Conservation (phyloP, 2,329 filamentous ascomycete species). For the Penicillium sumatraense region DNA sequence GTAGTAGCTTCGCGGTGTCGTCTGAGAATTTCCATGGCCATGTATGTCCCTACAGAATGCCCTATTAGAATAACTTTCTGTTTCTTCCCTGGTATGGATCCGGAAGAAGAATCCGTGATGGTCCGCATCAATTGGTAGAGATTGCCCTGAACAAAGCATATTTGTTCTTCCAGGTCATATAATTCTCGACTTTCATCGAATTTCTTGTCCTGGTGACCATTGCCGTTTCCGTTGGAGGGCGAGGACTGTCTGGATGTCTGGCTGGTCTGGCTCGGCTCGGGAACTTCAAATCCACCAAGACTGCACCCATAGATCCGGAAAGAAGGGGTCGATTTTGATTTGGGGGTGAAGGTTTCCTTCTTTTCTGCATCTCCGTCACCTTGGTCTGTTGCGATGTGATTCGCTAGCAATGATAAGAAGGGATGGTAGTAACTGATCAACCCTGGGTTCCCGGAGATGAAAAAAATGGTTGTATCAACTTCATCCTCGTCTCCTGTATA, state of each 20-base stretch:
- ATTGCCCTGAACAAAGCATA: constrained; percentile 51
- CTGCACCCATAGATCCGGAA: constrained; percentile 41
- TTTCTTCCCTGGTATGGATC: too few species aligned
- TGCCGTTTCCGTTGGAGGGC: neutral
- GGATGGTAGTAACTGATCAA: constrained; percentile 55
- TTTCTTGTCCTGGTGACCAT: neutral
- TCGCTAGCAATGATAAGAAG: constrained; percentile 46
- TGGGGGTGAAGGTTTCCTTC: neutral
- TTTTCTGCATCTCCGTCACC: neutral
- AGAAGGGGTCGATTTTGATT: neutral
- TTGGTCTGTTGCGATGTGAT: constrained; percentile 19
- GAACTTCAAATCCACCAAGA: constrained; percentile 41
- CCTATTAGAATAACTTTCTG: constrained; percentile 67
- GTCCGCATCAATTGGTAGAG: constrained; percentile 44
- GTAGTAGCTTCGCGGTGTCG: constrained; percentile 50
- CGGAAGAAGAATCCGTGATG: neutral
- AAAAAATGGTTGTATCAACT: constrained; percentile 41
- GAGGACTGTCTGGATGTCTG: neutral
- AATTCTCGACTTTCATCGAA: constrained; percentile 4
- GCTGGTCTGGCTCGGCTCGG: constrained; percentile 1
- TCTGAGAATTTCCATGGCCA: constrained; percentile 70
- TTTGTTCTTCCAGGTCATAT: constrained; percentile 55
- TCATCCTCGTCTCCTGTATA: constrained; percentile 21
- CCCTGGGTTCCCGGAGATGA: constrained; percentile 57
- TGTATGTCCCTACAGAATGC: constrained; percentile 76